Evolutionary conservation across 371 early-diverging fungal species (phyloP).

Genomic region (Lichtheimia ramosa): DNA sequence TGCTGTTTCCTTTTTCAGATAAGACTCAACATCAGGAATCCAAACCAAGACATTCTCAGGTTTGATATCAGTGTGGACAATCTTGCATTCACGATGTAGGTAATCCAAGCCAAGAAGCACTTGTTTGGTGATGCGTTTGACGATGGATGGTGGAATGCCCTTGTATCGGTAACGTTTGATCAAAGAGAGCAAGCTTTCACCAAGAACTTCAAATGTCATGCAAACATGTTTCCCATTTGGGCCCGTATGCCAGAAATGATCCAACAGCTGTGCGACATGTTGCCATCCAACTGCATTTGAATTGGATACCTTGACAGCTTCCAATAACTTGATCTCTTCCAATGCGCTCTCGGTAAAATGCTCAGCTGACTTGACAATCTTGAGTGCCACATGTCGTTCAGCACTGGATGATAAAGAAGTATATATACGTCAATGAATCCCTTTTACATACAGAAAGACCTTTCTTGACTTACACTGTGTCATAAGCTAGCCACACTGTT

Average conservation of each 20-base stretch:
- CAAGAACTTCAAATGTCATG: slow-evolving; percentile 97
- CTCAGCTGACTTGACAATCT: slow-evolving; percentile 94
- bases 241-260: slow-evolving; percentile 88
- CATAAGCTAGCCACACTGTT: slow-evolving; percentile 93
- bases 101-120: slow-evolving; percentile 90
- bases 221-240: slow-evolving; percentile 93
- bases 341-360: slow-evolving; percentile 94
- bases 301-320: slow-evolving; percentile 71
- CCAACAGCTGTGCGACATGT: slow-evolving; percentile 82
- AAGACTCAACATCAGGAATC: slow-evolving; percentile 75
- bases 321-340: slow-evolving; percentile 93
- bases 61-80: slow-evolving; percentile 98
- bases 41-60: slow-evolving; percentile 95
- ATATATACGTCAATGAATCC: background rate
- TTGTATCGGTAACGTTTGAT: slow-evolving; percentile 72
- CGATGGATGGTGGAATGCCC: slow-evolving; percentile 83
- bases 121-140: slow-evolving; percentile 87
- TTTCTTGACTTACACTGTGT: slow-evolving; percentile 58
- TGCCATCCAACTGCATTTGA: slow-evolving; percentile 56
- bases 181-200: slow-evolving; percentile 89
- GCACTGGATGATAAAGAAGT: slow-evolving; percentile 23
- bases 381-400: slow-evolving; percentile 87
- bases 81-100: slow-evolving; percentile 93
- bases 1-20: slow-evolving; percentile 15
- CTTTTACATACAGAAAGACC: too few relatives aligned